Conservation (phyloP, 179 eudicot species). For the Beta lomatogona region DNA sequence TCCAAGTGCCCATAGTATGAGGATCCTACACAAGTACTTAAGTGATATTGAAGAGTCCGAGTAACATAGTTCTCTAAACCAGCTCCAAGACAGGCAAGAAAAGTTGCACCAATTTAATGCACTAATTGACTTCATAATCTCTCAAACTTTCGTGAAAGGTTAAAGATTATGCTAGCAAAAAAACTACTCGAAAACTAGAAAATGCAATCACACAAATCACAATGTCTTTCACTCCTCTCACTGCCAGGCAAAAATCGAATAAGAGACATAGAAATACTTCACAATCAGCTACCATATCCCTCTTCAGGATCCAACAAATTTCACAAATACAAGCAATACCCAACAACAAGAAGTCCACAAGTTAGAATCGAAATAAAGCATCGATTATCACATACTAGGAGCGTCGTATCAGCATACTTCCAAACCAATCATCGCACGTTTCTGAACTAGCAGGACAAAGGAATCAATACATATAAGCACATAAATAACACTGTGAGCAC, state of each 20-base stretch:
- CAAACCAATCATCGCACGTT: not conserved
- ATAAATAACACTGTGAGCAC: no score
- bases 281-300: not conserved
- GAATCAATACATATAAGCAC: no score
- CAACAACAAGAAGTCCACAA: not conserved
- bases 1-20: no score
- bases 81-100: not conserved
- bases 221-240: not conserved
- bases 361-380: not conserved
- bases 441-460: no score
- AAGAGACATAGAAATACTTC: no score
- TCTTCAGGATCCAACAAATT: not conserved
- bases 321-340: not conserved
- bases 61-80: no score
- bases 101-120: not conserved
- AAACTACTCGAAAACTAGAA: not conserved
- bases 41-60: no score
- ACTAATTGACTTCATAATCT: not conserved
- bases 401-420: not conserved
- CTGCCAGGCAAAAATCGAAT: not conserved
- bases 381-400: not conserved
- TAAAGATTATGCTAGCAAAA: not conserved
- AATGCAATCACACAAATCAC: not conserved
- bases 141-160: not conserved
- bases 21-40: no score